These are phyloP conservation scores for Ophiosphaerella herpotricha DNA, from an alignment of 2,329 filamentous ascomycete species.

Conservation along the genomic window DNA sequence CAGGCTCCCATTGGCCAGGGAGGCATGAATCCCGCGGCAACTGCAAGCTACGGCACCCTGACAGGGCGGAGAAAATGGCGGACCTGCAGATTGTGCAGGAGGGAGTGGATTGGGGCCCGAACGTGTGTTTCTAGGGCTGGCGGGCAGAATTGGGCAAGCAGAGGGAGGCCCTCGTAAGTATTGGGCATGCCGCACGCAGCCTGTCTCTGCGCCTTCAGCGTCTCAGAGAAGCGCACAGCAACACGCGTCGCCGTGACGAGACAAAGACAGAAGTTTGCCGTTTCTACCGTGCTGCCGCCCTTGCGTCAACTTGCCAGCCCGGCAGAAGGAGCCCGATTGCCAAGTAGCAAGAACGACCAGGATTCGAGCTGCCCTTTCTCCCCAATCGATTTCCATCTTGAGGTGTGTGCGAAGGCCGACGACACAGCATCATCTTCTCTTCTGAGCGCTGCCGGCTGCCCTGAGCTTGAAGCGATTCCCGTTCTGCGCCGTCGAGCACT, in stretches of 20 bases:
- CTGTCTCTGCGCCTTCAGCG: slow-evolving; percentile 2
- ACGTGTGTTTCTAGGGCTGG: neutral
- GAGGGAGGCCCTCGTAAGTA: no score
- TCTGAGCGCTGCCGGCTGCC: no score
- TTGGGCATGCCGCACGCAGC: neutral
- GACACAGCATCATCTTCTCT: neutral
- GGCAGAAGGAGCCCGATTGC: slow-evolving; percentile 11
- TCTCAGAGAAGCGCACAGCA: neutral
- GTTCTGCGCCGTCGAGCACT: slow-evolving; percentile 4
- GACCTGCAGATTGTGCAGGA: slow-evolving; percentile 6
- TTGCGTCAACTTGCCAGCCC: neutral
- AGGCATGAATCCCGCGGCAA: neutral
- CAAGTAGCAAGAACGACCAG: slow-evolving; percentile 13
- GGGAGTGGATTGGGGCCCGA: neutral
- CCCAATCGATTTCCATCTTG: neutral
- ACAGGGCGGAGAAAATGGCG: slow-evolving; percentile 1
- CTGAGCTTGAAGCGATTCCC: neutral
- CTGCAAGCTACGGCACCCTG: slow-evolving; percentile 5
- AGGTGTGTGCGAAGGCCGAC: neutral
- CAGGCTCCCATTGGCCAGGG: slow-evolving; percentile 1
- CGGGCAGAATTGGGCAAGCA: neutral
- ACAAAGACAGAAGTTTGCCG: no score
- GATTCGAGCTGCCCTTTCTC: slow-evolving; percentile 8
- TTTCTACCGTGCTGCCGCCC: neutral
- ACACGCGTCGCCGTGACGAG: neutral